Conservation (phyloP, 2,329 filamentous ascomycete genomes). For the Hypoxylon sp. region DNA sequence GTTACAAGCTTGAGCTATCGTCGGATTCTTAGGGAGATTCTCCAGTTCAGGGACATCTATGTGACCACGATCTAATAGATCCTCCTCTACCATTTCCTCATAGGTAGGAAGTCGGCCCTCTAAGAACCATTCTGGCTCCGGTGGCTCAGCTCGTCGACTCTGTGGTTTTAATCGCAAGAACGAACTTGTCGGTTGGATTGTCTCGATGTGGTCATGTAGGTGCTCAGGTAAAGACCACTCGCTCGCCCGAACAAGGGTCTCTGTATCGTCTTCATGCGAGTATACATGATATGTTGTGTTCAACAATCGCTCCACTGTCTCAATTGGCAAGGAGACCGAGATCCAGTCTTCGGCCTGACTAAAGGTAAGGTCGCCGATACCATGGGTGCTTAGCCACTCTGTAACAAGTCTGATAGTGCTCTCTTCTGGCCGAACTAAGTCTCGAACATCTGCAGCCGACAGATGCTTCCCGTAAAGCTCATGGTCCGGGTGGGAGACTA, state of each 20-base stretch:
- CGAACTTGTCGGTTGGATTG: slow-evolving; percentile 63
- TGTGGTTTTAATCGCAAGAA: slow-evolving; percentile 50
- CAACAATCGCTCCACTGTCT: slow-evolving; percentile 3
- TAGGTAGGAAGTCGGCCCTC: slow-evolving; percentile 14
- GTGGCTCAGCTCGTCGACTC: slow-evolving; percentile 51
- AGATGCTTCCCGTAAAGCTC: slow-evolving; percentile 1
- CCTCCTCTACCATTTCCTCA: slow-evolving; percentile 16
- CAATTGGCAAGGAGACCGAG: slow-evolving; percentile 3
- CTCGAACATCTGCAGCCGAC: neutral
- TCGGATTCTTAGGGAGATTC: slow-evolving; percentile 3
- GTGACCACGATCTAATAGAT: slow-evolving; percentile 6
- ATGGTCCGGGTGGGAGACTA: neutral
- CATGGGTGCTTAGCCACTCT: neutral
- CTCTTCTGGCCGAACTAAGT: neutral
- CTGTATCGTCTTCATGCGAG: neutral
- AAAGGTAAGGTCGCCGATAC: slow-evolving; percentile 2
- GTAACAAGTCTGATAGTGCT: neutral
- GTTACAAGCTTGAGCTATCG: neutral
- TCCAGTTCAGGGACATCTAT: slow-evolving; percentile 10
- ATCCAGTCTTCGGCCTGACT: slow-evolving; percentile 8
- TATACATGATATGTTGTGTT: slow-evolving; percentile 1
- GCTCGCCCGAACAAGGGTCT: neutral
- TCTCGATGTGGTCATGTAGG: slow-evolving; percentile 58
- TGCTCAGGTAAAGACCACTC: slow-evolving; percentile 52
- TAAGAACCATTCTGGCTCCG: slow-evolving; percentile 1